Evolutionary conservation across 768 basidiomycete species (phyloP), one percentile per base, ranked within the genome.

Genomic region (Calvatia gigantea): DNA sequence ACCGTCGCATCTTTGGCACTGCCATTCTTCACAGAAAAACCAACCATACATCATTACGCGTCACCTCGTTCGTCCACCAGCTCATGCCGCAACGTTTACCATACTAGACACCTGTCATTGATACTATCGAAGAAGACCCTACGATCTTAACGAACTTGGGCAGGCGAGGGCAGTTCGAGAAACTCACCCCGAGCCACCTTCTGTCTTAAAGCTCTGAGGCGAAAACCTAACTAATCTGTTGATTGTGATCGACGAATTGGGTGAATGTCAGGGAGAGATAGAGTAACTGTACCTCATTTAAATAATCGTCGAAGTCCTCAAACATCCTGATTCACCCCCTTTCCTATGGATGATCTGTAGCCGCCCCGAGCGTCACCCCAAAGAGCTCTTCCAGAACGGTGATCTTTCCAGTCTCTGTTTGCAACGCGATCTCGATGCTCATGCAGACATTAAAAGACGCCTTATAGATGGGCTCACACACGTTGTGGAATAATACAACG

Each of bases 241-340:
- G 0, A 6, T 57, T 33, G 11, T 44, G 9, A 45, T 57, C 23
- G 56, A 57, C 29, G 56, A 49, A 6, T 31, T 37, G 31, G 60
- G 58, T 35, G 60, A 61, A n/a, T 61, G 60, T 43, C 17, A 17
- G 8, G 58, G 51, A 3, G 44, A 46, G 8, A 15, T 25, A 7
- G 4, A 46, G 6, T 58, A 61, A 32, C 11, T 15, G 8, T 43
- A 58, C 5, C 14, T 58, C 23, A 14, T 61, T 11, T 14, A 21
- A 14, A n/a, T 35, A 15, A 50, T 61, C 19, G 25, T 28, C 19
- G 28, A 47, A 4, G 43, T 28, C 15, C 29, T 56, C 39, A 15
- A 17, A 29, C 15, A 19, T 43, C 9, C 37, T 28, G 4, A 29
- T 9, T 27, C 57, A 44, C 3, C 54, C 50, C 35, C 58, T 31